A percentile compares a stretch with the other conserved stretches of the same genome.
Conservation (phyloP, 2,329 filamentous ascomycete species). For the Ophiostoma ips region DNA sequence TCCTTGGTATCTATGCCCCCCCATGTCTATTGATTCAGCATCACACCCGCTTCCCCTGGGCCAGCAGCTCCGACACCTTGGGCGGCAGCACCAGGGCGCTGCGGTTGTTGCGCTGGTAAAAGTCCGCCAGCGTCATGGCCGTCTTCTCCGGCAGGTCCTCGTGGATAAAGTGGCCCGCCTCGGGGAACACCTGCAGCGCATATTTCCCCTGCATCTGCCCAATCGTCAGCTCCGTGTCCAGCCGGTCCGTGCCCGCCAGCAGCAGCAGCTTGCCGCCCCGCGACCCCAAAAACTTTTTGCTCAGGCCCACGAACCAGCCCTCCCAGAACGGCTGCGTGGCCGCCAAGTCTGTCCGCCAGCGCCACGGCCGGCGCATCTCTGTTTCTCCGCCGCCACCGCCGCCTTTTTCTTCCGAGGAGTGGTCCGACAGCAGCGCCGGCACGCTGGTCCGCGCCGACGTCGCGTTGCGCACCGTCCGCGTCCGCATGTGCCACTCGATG, state of each 20-base stretch:
- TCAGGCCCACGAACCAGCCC: slow-evolving; percentile 81
- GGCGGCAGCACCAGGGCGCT: slow-evolving; percentile 74
- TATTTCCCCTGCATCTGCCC: slow-evolving; percentile 99
- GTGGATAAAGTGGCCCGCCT: slow-evolving; percentile 92
- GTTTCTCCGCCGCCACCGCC: too few species aligned
- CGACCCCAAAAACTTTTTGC: slow-evolving; percentile 71
- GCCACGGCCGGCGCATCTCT: slow-evolving; percentile 36
- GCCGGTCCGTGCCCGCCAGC: slow-evolving; percentile 74
- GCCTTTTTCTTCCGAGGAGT: too few species aligned
- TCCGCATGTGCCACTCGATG: slow-evolving; percentile 88
- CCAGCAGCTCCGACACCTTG: slow-evolving; percentile 67
- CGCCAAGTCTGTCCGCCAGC: slow-evolving; percentile 72
- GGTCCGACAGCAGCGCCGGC: slow-evolving; percentile 55
- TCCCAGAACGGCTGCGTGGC: slow-evolving; percentile 87
- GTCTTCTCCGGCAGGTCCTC: slow-evolving; percentile 89
- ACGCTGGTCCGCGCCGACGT: slow-evolving; percentile 79
- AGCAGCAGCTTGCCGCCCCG: slow-evolving; percentile 73
- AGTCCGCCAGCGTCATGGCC: slow-evolving; percentile 72
- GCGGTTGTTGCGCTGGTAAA: slow-evolving; percentile 82
- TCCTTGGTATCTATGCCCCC: too few species aligned
- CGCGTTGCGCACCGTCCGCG: slow-evolving; percentile 71
- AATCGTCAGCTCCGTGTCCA: slow-evolving; percentile 87
- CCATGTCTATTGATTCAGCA: background rate
- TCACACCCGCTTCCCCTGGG: slow-evolving; percentile 46
- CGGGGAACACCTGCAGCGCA: slow-evolving; percentile 83